These are phyloP conservation scores for Desmodesmus armatus DNA, from an alignment of 139 green algal genomes.

Conservation along the genomic window DNA sequence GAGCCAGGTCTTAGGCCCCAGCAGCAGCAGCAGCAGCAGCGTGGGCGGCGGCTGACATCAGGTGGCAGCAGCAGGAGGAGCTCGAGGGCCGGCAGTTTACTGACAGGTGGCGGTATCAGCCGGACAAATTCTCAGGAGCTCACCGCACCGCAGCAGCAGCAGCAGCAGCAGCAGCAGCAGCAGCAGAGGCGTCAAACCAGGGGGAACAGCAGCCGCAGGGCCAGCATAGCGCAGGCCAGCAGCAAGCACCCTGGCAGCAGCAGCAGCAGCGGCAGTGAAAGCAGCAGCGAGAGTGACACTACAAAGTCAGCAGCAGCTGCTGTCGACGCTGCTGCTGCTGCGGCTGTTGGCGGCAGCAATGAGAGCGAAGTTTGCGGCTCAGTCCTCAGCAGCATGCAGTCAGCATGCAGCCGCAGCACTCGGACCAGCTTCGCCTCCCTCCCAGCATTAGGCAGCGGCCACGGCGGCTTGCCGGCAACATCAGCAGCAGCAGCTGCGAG, in stretches of 20 bases:
- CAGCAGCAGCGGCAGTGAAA: not conserved
- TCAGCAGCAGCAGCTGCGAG: not conserved
- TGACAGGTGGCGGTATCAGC: no score
- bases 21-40: not conserved
- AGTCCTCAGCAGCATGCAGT: constrained; percentile 28
- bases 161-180: not conserved
- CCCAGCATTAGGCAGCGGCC: not conserved
- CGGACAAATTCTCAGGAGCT: no score
- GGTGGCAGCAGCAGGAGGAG: not conserved
- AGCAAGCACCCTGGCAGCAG: constrained; percentile 5
- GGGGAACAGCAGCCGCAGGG: not conserved
- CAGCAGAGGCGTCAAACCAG: not conserved
- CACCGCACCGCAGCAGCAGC: not conserved
- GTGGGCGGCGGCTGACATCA: not conserved
- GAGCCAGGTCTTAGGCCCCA: no score
- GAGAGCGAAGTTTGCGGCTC: no score
- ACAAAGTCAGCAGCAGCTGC: not conserved
- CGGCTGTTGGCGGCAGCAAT: no score
- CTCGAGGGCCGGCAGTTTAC: not conserved
- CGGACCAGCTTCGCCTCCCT: not conserved
- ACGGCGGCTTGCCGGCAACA: not conserved
- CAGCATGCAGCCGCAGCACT: constrained; percentile 28
- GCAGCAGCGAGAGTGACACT: not conserved
- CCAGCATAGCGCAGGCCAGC: not conserved
- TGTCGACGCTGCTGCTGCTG: not conserved